Conservation (phyloP, 139 green algal species). For the Chloropicon primus region DNA sequence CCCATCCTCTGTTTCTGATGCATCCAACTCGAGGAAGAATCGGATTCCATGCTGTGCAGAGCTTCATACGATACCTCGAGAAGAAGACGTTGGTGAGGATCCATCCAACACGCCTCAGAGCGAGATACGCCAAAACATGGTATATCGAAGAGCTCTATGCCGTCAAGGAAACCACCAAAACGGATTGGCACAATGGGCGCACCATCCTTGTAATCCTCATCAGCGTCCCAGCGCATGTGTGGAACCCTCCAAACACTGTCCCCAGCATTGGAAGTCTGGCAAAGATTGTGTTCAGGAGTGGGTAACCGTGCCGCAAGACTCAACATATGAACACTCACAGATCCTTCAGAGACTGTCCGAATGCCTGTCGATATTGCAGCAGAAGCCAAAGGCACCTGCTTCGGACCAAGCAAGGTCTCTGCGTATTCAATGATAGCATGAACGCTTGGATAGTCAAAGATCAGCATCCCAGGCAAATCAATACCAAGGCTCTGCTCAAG, state of each 20-base stretch:
- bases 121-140: background rate
- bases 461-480: conserved; percentile 41
- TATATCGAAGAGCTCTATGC: background rate
- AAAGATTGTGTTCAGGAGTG: background rate
- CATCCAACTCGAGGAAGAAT: background rate
- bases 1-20: background rate
- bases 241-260: background rate
- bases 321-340: background rate
- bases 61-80: background rate
- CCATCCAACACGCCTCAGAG: background rate
- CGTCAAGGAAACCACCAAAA: background rate
- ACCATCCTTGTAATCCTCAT: background rate
- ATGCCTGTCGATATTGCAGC: background rate
- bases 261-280: background rate
- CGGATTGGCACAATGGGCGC: background rate
- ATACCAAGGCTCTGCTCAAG: conserved; percentile 43
- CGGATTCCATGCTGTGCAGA: background rate
- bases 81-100: background rate
- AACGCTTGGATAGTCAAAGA: conserved; percentile 73
- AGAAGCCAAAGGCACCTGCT: background rate
- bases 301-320: background rate
- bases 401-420: background rate
- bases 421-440: background rate
- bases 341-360: background rate
- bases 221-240: background rate